phyloP scores from a whole-genome alignment of 83 land plant species.

The Thuja plicata region DNA sequence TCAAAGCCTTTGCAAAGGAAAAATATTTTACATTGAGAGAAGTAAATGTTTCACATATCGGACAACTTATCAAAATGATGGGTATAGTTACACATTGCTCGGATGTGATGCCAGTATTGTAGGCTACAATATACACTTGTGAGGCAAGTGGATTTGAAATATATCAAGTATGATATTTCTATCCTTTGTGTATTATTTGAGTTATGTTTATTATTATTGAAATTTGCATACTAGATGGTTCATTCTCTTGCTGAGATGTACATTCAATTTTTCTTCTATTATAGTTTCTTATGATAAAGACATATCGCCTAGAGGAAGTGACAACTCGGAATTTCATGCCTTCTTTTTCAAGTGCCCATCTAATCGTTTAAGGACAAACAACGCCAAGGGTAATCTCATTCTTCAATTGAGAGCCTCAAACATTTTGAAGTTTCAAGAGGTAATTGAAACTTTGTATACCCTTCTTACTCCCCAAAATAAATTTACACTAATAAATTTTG shows the following conservation, averaged over 20 bases:
- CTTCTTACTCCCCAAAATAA: no score
- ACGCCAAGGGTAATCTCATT: conserved; percentile 77
- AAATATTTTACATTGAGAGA: conserved; percentile 72
- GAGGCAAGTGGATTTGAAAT: conserved; percentile 97
- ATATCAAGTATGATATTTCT: conserved; percentile 68
- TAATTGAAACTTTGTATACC: background rate
- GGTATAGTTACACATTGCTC: conserved; percentile 96
- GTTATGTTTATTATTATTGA: no score
- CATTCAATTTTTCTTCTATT: background rate
- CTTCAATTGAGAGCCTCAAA: conserved; percentile 97
- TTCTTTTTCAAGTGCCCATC: conserved; percentile 90
- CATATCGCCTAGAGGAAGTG: conserved; percentile 75
- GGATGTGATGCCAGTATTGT: conserved; percentile 96
- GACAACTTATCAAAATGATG: conserved; percentile 89
- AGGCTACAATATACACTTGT: conserved; percentile 97
- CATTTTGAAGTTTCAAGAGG: conserved; percentile 97
- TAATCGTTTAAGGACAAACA: conserved; percentile 68
- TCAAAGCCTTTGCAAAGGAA: conserved; percentile 72
- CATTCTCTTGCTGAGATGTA: background rate
- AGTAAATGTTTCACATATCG: conserved; percentile 87
- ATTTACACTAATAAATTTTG: no score
- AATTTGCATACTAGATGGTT: background rate
- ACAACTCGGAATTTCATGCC: conserved; percentile 96
- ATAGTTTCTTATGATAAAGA: background rate
- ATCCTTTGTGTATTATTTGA: background rate